Percentiles rank a stretch among this genome's conserved stretches.
Conservation (phyloP, 1,284 basidiomycete species). For the Exobasidium cylindrosporum region DNA sequence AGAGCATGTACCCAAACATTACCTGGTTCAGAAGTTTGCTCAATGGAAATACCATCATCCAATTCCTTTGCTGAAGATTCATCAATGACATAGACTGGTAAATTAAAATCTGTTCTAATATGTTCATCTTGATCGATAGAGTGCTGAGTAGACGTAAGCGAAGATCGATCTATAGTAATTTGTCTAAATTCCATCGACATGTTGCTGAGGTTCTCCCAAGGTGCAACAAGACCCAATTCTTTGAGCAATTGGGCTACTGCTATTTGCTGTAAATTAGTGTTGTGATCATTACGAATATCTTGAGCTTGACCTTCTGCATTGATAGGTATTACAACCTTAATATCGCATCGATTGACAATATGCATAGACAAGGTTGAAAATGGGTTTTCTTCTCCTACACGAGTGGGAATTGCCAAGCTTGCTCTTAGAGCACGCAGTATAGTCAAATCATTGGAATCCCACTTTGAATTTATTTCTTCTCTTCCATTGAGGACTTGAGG, state of each 20-base stretch:
- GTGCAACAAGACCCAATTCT: neutral
- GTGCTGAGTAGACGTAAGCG: neutral
- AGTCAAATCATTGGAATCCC: neutral
- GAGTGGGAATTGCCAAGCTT: neutral
- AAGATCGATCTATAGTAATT: neutral
- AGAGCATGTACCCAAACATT: conserved; percentile 82
- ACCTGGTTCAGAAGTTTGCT: conserved; percentile 50
- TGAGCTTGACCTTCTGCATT: neutral
- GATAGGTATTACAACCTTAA: neutral
- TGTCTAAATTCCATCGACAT: neutral
- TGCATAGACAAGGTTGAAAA: neutral
- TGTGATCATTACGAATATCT: neutral
- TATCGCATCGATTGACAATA: neutral
- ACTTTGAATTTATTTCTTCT: neutral
- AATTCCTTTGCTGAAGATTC: conserved; percentile 77
- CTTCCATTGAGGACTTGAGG: neutral
- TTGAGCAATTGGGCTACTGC: neutral
- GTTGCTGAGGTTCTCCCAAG: conserved; percentile 5
- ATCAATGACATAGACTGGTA: conserved; percentile 84
- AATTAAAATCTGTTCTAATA: conserved; percentile 40
- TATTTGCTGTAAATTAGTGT: neutral
- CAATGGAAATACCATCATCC: conserved; percentile 86
- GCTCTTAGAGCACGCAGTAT: neutral
- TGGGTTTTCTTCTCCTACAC: neutral
- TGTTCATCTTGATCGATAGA: neutral